These are phyloP conservation scores for Geotrichum carabidarum DNA, from an alignment of 1,139 yeast species.

Conservation along the genomic window DNA sequence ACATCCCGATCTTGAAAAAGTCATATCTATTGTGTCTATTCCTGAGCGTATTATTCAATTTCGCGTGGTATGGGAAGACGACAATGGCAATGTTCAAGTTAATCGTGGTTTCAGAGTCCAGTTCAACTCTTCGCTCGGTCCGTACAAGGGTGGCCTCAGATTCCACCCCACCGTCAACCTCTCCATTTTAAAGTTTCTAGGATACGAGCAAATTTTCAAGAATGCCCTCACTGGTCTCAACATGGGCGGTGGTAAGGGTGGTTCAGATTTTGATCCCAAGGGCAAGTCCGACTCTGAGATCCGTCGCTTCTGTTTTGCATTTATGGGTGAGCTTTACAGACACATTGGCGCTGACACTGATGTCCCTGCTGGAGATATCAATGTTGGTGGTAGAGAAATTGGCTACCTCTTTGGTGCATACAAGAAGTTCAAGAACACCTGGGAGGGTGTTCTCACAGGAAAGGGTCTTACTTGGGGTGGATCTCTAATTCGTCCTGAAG, in stretches of 20 bases:
- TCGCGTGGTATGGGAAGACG: slow-evolving; percentile 98
- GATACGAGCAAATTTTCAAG: slow-evolving; percentile 97
- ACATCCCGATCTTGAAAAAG: slow-evolving; percentile 86
- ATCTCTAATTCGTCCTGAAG: slow-evolving; percentile 97
- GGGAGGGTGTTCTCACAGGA: slow-evolving; percentile 97
- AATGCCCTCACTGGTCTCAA: slow-evolving; percentile 94
- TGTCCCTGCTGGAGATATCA: slow-evolving; percentile 97
- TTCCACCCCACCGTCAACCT: slow-evolving; percentile 96
- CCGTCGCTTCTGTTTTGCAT: slow-evolving; percentile 92
- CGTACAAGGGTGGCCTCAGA: slow-evolving; percentile 98
- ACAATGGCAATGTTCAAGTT: slow-evolving; percentile 83
- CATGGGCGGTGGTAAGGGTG: slow-evolving; percentile 99
- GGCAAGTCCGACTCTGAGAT: slow-evolving; percentile 88
- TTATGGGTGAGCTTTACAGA: slow-evolving; percentile 92
- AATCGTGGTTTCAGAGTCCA: slow-evolving; percentile 98
- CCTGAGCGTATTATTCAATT: slow-evolving; percentile 96
- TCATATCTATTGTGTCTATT: slow-evolving; percentile 82
- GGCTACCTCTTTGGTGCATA: slow-evolving; percentile 96
- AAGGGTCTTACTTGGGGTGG: slow-evolving; percentile 99
- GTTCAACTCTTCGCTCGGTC: slow-evolving; percentile 97
- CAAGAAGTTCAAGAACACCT: slow-evolving; percentile 84
- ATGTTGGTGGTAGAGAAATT: slow-evolving; percentile 88
- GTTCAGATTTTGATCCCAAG: slow-evolving; percentile 96
- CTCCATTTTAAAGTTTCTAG: slow-evolving; percentile 90
- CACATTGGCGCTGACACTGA: slow-evolving; percentile 97